Conservation (phyloP, 2,329 filamentous ascomycete species). For the Xylaria sp. region DNA sequence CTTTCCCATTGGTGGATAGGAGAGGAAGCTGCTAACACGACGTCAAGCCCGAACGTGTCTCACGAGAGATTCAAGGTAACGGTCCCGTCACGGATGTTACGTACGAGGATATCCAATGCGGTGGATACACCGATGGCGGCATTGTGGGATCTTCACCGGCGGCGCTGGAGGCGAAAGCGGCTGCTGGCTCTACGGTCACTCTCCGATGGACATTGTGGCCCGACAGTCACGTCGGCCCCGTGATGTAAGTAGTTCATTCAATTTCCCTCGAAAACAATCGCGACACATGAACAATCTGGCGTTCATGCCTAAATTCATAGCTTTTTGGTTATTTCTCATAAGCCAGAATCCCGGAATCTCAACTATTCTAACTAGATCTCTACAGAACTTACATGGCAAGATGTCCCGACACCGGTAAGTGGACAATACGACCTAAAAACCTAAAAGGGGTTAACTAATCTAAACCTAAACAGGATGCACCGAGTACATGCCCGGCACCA, state of each 20-base stretch:
- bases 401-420: constrained; percentile 56
- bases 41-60: constrained; percentile 55
- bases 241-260: constrained; percentile 42
- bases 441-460: neutral
- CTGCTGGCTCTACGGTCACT: constrained; percentile 59
- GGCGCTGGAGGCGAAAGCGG: constrained; percentile 57
- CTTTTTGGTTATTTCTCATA: too few relatives aligned
- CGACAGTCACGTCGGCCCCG: constrained; percentile 57
- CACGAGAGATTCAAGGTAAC: constrained; percentile 63
- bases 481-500: constrained; percentile 32
- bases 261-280: too few relatives aligned
- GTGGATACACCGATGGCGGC: constrained; percentile 56
- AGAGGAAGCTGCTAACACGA: constrained; percentile 30
- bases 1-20: neutral
- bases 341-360: too few relatives aligned
- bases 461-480: constrained; percentile 26
- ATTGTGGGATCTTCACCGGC: constrained; percentile 56
- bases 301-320: too few relatives aligned
- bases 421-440: too few relatives aligned
- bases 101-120: constrained; percentile 61
- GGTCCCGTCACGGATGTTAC: constrained; percentile 61
- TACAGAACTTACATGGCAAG: constrained; percentile 61
- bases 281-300: too few relatives aligned
- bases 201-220: constrained; percentile 61
- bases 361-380: neutral